These are phyloP conservation scores for Penicillium arizonense DNA, from an alignment of 495 filamentous ascomycete genomes.

Conservation along the genomic window DNA sequence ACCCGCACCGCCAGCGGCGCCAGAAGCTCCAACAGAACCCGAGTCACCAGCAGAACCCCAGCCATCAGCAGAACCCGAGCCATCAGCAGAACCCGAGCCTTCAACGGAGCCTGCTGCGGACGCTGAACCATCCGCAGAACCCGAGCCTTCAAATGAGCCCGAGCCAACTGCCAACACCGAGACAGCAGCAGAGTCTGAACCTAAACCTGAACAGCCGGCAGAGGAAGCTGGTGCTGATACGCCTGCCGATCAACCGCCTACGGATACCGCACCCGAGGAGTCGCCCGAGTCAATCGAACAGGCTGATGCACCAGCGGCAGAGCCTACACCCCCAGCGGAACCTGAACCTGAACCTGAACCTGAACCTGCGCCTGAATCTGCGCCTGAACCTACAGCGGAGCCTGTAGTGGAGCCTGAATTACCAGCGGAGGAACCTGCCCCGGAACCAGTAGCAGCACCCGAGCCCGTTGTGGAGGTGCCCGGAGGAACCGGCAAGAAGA, in stretches of 20 bases:
- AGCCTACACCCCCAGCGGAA: background rate
- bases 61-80: background rate
- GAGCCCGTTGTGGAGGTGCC: background rate
- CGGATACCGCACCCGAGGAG: no score
- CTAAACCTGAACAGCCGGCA: background rate
- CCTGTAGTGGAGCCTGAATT: background rate
- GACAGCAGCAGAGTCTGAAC: background rate
- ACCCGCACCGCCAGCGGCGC: constrained; percentile 1
- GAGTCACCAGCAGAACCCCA: constrained; percentile 1
- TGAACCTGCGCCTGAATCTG: constrained; percentile 1
- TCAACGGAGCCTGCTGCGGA: background rate
- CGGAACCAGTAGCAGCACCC: constrained; percentile 1
- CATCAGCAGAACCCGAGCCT: background rate
- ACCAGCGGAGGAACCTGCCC: background rate
- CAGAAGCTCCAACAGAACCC: background rate
- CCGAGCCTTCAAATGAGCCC: background rate
- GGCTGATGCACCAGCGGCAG: no score
- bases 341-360: background rate
- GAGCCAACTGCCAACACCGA: no score
- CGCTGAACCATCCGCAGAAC: background rate
- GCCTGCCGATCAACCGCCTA: background rate
- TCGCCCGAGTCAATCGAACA: background rate
- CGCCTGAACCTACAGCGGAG: background rate
- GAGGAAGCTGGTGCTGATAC: background rate
- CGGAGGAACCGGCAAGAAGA: constrained; percentile 7